Evolutionary conservation across 2,329 filamentous ascomycete species (phyloP), one percentile per base, ranked within the genome.

Genomic region (Trichoderma citrinoviride): DNA sequence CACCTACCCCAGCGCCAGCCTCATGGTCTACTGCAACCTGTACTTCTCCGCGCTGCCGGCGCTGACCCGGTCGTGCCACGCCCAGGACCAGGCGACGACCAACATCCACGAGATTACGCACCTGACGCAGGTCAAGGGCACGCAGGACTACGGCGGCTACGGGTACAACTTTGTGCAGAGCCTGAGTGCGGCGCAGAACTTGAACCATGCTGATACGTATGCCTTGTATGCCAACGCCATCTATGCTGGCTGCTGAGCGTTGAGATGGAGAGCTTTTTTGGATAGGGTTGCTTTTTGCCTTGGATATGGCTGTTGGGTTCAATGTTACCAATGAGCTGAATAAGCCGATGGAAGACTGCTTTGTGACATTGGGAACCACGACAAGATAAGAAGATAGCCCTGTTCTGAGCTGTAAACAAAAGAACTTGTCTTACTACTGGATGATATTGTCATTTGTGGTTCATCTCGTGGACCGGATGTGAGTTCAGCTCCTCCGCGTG

Each of bases 21-120:
- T 82, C 72, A 84, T 89, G 74, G 84, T 83, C 64, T 88, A 88
- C 77, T 90, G 87, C 76, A 78, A 81, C 15, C 74, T 85, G 21
- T 87, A 83, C 76, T 90, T 87, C 78, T 82, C 72, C 50, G 77
- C 74, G 14, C 79, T 90, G 8, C 78, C 84, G 0, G 78, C 80
- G 1, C 65, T 85, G 33, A 77, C 82, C 8, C 70, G 69, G 8
- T 75, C 73, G 1, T 91, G 88, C 78, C 86, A 90, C 72, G 81
- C 71, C 2, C 87, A 90, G 76, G 88, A 90, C 71, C 85, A 88
- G 76, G 85, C 84, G 3, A 87, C 83, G 12, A 90, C 87, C 15
- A 82, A 82, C 37, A 74, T 91, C 15, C 88, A 91, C 71, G 88
- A 91, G 79, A 79, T 82, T 69, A 89, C 87, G 8, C 88, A 90